Percentiles rank a stretch among this genome's conserved stretches.
phyloP scores from a whole-genome alignment of 345 rosid genomes.

The Eucalyptus rudis region DNA sequence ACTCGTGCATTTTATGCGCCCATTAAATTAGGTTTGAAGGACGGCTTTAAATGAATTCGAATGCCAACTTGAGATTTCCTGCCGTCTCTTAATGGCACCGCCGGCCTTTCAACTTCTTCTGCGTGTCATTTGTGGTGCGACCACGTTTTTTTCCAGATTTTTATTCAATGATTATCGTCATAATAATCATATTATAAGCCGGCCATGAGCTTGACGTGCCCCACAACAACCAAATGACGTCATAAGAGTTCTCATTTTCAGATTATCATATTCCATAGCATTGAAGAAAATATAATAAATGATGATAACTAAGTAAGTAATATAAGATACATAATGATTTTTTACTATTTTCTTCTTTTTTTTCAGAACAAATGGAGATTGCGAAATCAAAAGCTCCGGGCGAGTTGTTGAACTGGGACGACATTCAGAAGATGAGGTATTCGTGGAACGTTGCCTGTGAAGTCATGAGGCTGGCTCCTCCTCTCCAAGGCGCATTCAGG shows the following conservation, averaged over 20 bases:
- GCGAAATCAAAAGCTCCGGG: conserved; percentile 8
- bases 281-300: neutral
- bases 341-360: no score
- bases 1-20: neutral
- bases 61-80: neutral
- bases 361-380: conserved; percentile 33
- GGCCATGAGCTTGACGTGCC: neutral
- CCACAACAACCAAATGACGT: neutral
- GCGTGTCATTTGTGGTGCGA: neutral
- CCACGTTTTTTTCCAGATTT: neutral
- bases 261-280: neutral
- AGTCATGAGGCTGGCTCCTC: conserved; percentile 38
- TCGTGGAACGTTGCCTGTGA: conserved; percentile 48
- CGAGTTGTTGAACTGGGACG: conserved; percentile 25
- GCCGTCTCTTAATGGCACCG: neutral
- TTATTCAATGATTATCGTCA: neutral
- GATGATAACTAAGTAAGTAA: neutral
- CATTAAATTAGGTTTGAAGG: neutral
- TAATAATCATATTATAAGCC: neutral
- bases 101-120: neutral
- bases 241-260: neutral
- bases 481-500: conserved; percentile 26
- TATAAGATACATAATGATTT: no score
- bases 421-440: conserved; percentile 28
- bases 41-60: neutral